Evolutionary conservation across 257 asterid genomes (phyloP), one percentile per base, ranked within the genome.

Genomic region (Oldenlandia corymbosa): DNA sequence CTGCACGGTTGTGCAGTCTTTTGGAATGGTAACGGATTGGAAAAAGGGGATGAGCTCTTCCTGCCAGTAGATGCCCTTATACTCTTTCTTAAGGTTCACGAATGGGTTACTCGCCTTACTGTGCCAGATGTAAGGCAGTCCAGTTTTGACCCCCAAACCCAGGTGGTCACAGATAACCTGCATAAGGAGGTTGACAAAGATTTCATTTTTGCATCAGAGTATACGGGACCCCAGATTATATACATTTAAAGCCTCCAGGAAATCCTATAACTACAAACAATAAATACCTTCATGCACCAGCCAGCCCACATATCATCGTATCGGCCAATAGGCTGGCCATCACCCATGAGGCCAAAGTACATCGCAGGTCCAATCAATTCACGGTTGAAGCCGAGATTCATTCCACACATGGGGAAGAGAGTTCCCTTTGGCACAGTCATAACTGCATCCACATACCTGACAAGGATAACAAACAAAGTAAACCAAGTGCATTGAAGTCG

Each of bases 291-390:
- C 68, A 48, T 64, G 65, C 97, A 91, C 97, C 97, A 91, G 49
- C 96, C 97, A 32, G 97, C 97, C 97, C 97, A 91, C 97, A 91
- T 91, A 39, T 91, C 97, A 27, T 91, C 97, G 60, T 91, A 91
- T 3, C 96, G 93, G 27, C 97, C 97, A 46, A 91, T 91, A 1
- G 97, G 97, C 77, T 91, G 96, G 0, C 96, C 97, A 13, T 91
- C 97, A 34, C 96, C 97, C 96, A 91, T 91, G 23, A 91, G 95
- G 13, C 97, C 97, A 50, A 88, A 91, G 73, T 88, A 88, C 96
- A 91, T 85, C 3, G 97, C 97, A 0, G 97, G 96, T 18, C 96
- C 96, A 43, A 91, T 91, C 43, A 91, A 89, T 0, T 91, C 96
- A 1, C 97, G 96, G 55, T 91, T 85, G 56, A 91, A 91, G 4